Conservation (phyloP, 495 filamentous ascomycete species). For the Letharia columbiana region DNA sequence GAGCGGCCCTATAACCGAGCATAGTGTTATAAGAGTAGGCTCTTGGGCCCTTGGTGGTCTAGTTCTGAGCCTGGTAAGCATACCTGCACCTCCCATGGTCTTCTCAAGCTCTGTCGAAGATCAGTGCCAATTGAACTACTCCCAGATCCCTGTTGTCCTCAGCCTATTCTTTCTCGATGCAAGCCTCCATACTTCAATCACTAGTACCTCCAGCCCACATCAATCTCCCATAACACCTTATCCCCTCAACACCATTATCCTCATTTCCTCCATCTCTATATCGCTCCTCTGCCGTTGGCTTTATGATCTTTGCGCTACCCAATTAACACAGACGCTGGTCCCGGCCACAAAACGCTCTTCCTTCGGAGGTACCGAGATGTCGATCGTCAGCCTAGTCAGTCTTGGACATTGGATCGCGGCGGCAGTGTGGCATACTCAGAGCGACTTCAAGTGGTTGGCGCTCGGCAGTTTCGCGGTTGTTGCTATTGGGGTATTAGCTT, state of each 20-base stretch:
- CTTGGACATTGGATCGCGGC: constrained; percentile 11
- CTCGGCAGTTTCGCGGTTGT: constrained; percentile 4
- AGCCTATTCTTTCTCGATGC: constrained; percentile 3
- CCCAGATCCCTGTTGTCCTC: not conserved
- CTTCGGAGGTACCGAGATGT: constrained; percentile 13
- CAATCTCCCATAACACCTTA: not conserved
- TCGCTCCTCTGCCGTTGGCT: constrained; percentile 12
- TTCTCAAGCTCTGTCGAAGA: not conserved
- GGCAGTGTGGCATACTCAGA: constrained; percentile 5
- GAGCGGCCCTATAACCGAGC: not conserved
- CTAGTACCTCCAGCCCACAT: not conserved
- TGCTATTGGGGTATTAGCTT: not conserved
- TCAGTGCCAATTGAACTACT: not conserved
- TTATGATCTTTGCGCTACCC: constrained; percentile 5
- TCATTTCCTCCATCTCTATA: constrained; percentile 8
- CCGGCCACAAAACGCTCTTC: constrained; percentile 10
- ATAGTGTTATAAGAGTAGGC: constrained; percentile 1
- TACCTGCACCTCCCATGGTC: not conserved
- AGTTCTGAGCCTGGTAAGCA: constrained; percentile 4
- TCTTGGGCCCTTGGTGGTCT: constrained; percentile 1
- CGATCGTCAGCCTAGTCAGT: constrained; percentile 1
- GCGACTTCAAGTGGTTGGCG: constrained; percentile 10
- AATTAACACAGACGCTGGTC: constrained; percentile 6
- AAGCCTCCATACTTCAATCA: not conserved
- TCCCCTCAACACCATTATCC: not conserved